These are phyloP conservation scores for Auricularia auricula-judae DNA, from an alignment of 768 basidiomycete genomes.

Conservation along the genomic window DNA sequence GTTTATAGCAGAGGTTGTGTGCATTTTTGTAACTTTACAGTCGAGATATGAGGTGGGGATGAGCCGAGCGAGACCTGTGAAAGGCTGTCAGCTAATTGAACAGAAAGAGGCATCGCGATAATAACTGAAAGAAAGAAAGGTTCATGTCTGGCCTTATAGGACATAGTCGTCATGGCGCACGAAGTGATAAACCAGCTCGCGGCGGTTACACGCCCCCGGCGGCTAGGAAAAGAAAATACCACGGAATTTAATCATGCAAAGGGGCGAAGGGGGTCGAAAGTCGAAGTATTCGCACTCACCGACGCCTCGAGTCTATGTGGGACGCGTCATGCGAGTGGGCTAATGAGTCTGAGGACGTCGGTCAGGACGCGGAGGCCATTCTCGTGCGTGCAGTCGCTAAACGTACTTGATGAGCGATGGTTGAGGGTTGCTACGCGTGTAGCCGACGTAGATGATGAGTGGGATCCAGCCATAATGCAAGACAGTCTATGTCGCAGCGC, in stretches of 20 bases:
- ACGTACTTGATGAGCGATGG: constrained; percentile 92
- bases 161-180: background rate
- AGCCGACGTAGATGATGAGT: constrained; percentile 90
- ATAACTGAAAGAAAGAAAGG: too few species aligned
- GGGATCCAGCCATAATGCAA: constrained; percentile 96
- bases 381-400: background rate
- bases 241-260: constrained; percentile 9
- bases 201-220: constrained; percentile 5
- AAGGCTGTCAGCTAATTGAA: too few species aligned
- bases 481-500: constrained; percentile 48
- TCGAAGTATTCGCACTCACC: background rate
- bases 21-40: too few species aligned
- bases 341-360: constrained; percentile 58
- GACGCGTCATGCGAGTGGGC: constrained; percentile 67
- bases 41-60: too few species aligned
- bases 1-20: too few species aligned
- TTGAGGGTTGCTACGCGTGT: constrained; percentile 84
- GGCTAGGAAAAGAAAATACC: constrained; percentile 8
- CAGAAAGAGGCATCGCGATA: too few species aligned
- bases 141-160: constrained; percentile 4
- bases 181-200: background rate
- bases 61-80: too few species aligned
- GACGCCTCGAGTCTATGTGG: background rate
- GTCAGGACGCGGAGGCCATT: background rate
- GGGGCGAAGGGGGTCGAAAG: background rate